These are phyloP conservation scores for Arctostaphylos glauca DNA, from an alignment of 148 eudicot species.

Conservation along the genomic window DNA sequence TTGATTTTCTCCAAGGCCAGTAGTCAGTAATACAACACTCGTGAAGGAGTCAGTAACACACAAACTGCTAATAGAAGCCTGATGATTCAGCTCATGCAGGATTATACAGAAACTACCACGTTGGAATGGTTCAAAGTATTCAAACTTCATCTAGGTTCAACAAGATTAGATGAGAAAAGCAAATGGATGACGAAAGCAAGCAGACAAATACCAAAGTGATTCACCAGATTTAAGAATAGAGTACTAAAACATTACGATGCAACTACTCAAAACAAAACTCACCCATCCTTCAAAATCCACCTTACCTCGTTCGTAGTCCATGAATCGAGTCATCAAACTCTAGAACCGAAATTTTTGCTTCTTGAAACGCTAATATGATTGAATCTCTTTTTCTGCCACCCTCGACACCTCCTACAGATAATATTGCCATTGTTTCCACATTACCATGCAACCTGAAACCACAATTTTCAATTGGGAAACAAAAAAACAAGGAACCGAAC, in stretches of 20 bases:
- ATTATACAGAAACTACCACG: background rate
- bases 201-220: background rate
- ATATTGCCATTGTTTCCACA: constrained; percentile 73
- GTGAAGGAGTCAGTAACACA: background rate
- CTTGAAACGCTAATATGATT: constrained; percentile 70
- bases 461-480: background rate
- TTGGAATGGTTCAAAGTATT: background rate
- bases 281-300: background rate
- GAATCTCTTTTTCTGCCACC: constrained; percentile 87
- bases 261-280: background rate
- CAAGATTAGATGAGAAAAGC: background rate
- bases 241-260: constrained; percentile 1
- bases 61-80: background rate
- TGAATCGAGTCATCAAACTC: constrained; percentile 91
- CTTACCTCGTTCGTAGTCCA: constrained; percentile 81
- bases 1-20: background rate
- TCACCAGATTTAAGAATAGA: background rate
- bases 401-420: constrained; percentile 54
- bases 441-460: constrained; percentile 88
- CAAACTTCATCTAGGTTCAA: background rate
- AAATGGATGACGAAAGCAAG: background rate
- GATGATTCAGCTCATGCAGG: background rate
- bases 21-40: background rate
- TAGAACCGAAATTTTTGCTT: constrained; percentile 81
- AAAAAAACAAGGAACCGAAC: background rate